Evolutionary conservation across 2,329 filamentous ascomycete species (phyloP).

Genomic region (Aspergillus glaucus): DNA sequence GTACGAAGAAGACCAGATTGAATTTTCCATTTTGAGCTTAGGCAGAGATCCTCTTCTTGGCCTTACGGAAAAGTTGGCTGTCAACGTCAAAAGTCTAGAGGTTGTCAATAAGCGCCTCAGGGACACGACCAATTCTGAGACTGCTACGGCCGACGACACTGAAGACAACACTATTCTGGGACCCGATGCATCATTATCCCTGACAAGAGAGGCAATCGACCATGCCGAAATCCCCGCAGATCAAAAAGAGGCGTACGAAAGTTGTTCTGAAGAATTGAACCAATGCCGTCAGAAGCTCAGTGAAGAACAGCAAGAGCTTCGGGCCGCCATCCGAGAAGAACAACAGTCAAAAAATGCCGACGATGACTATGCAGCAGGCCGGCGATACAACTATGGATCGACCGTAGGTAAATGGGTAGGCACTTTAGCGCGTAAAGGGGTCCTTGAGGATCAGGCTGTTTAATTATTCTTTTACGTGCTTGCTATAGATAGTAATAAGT

Average conservation of each 20-base stretch:
- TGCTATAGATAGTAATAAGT: not conserved
- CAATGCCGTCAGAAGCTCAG: constrained; percentile 22
- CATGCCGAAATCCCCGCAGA: constrained; percentile 20
- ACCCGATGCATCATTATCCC: constrained; percentile 31
- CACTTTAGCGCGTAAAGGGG: constrained; percentile 60
- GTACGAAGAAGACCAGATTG: constrained; percentile 58
- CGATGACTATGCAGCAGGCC: constrained; percentile 35
- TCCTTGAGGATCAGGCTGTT: constrained; percentile 39
- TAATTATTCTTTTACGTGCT: not conserved
- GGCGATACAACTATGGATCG: constrained; percentile 59
- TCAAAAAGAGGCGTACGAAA: constrained; percentile 17
- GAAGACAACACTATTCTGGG: constrained; percentile 22
- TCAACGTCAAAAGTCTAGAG: constrained; percentile 42
- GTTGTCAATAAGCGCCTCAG: constrained; percentile 28
- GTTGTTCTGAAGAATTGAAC: constrained; percentile 25
- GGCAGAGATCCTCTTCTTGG: constrained; percentile 58
- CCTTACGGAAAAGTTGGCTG: constrained; percentile 38
- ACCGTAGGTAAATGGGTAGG: constrained; percentile 64
- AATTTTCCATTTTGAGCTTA: constrained; percentile 73
- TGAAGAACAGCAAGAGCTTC: constrained; percentile 26
- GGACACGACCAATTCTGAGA: not conserved
- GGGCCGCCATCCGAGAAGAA: constrained; percentile 34
- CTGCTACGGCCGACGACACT: constrained; percentile 1
- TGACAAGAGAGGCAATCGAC: constrained; percentile 30
- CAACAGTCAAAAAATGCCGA: constrained; percentile 33